Percentiles rank a stretch among this genome's conserved stretches.
phyloP scores from a whole-genome alignment of 805 yeast genomes.

The Metschnikowia baotianmanensis region DNA sequence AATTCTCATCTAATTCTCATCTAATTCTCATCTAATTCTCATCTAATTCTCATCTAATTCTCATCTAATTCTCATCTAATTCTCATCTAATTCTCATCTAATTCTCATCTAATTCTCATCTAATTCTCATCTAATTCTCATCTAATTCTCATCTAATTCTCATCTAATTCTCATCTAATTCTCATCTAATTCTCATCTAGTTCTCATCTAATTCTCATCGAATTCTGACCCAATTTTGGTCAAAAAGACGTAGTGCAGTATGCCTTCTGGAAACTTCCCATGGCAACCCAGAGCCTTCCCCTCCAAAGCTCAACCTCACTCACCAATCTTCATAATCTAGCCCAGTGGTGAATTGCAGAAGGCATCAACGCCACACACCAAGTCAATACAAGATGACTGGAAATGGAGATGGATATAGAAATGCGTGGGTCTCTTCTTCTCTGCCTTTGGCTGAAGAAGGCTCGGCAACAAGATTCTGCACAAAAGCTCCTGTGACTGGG shows the following conservation, averaged over 20 bases:
- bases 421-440: too few species aligned
- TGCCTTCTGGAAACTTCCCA: conserved; percentile 84
- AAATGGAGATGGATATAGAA: conserved; percentile 59
- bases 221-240: conserved; percentile 67
- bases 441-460: conserved; percentile 46
- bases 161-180: too few species aligned
- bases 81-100: too few species aligned
- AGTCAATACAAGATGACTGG: conserved; percentile 67
- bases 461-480: conserved; percentile 55
- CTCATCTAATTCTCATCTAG: too few species aligned
- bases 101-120: too few species aligned
- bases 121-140: too few species aligned
- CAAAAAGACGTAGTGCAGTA: conserved; percentile 66
- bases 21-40: too few species aligned
- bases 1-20: too few species aligned
- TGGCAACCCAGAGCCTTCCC: conserved; percentile 79
- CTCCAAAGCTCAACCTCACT: conserved; percentile 88
- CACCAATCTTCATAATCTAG: conserved; percentile 79
- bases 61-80: too few species aligned
- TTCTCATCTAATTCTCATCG: too few species aligned
- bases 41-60: too few species aligned
- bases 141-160: too few species aligned
- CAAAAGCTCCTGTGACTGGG: conserved; percentile 71
- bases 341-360: conserved; percentile 58
- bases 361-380: conserved; percentile 69